Evolutionary conservation across 2,329 filamentous ascomycete genomes (phyloP).

Genomic region (Amauroascus verrucosus): DNA sequence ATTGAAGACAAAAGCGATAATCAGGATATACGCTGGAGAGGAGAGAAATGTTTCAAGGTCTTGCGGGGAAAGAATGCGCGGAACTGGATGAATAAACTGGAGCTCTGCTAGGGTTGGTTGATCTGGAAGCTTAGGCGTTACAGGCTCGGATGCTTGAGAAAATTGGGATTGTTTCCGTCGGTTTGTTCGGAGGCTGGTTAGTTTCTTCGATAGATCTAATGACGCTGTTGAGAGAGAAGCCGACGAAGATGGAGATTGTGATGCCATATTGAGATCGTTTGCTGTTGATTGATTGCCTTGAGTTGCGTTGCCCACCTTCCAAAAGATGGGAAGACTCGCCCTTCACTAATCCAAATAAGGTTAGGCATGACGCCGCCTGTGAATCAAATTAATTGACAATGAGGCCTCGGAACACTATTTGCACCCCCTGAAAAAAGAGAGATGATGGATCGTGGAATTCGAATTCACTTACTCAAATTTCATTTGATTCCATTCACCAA

Average conservation of each 20-base stretch:
- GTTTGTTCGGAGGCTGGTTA: constrained; percentile 28
- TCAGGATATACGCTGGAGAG: constrained; percentile 63
- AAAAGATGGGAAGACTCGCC: no score
- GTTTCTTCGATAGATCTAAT: constrained; percentile 33
- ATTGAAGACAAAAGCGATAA: constrained; percentile 75
- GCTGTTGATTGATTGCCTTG: not conserved
- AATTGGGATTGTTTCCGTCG: constrained; percentile 25
- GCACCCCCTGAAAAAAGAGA: no score
- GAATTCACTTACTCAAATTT: no score
- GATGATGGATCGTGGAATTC: no score
- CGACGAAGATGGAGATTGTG: constrained; percentile 14
- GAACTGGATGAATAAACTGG: constrained; percentile 56
- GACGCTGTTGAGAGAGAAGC: constrained; percentile 14
- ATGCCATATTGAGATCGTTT: not conserved
- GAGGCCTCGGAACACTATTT: no score
- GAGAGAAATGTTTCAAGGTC: constrained; percentile 75
- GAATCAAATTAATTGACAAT: no score
- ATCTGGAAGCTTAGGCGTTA: constrained; percentile 62
- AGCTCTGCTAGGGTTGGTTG: constrained; percentile 53
- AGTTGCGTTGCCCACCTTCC: no score
- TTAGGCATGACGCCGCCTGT: no score
- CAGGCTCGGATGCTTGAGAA: constrained; percentile 51
- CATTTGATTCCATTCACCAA: no score
- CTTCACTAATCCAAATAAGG: no score
- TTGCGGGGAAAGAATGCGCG: constrained; percentile 67